Base-by-base conservation (phyloP, 2,329 filamentous ascomycete species). In the Phaeosphaeria sp. region DNA sequence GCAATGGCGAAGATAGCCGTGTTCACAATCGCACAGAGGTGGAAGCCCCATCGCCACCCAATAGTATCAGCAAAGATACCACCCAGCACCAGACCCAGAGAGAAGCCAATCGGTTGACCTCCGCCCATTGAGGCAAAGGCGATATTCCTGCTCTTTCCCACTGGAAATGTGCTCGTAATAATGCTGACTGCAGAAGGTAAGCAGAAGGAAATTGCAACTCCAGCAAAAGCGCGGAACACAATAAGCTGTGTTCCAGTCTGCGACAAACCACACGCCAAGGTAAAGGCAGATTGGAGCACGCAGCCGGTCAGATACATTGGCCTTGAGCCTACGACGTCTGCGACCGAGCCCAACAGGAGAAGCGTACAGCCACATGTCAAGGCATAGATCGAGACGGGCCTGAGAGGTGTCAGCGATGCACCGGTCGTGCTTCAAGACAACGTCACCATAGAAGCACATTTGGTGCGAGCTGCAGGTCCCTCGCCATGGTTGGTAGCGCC, bases 11-110 rank as follows among this genome's bases (percentile, higher is more conserved):
- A 75, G 7, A 82, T 69, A 7, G 76, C 48, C 1, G 74, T 72
- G 25, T 79, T 82, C 25, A 82, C 63, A 13, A 79, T 80, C 0
- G 81, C 81, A 21, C 76, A 73, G 3, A 83, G 73, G 60, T 84
- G 81, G 62, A 82, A 87, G 0, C 81, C 83, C 59, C 74, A 80
- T 46, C 83, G 69, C 84, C 84, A 87, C 2, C 82, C 82, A 46
- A 83, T 77, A 0, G 74, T 78, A 30, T 82, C 77, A 1, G 79
- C 73, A 33, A 86, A 78, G 0, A 85, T 59, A 55, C 83, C 83
- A 25, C 83, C 81, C 2, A 87, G 71, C 0, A 82, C 77, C 2
- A 87, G 74, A 0, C 84, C 84, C 0, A 85, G 46, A 6, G 65
- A 79, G 55, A 84, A 86, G 0, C 84, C 84, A 10, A 85, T 62